phyloP scores from a whole-genome alignment of 805 yeast species.

The Saccharomyces cerevisiae region DNA sequence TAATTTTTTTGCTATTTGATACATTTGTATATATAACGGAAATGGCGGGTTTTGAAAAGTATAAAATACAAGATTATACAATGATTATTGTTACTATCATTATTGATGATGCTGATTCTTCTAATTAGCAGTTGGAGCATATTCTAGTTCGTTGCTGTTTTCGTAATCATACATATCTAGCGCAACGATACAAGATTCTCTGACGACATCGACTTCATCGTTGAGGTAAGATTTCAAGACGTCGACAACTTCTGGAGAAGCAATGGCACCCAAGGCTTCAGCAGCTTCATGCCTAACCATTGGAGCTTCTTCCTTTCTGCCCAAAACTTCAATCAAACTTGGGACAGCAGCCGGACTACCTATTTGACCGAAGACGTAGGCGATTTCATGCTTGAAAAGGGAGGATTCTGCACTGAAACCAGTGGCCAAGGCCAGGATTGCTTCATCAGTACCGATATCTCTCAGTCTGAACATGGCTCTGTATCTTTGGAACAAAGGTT shows the following conservation, averaged over 20 bases:
- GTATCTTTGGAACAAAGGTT: constrained; percentile 86
- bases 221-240: constrained; percentile 68
- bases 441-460: constrained; percentile 89
- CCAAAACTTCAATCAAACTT: constrained; percentile 70
- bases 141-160: constrained; percentile 73
- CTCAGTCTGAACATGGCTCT: constrained; percentile 97
- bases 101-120: not conserved
- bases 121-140: constrained; percentile 34
- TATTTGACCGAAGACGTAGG: constrained; percentile 95
- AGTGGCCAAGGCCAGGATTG: constrained; percentile 84
- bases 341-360: constrained; percentile 92
- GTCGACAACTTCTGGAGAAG: constrained; percentile 91
- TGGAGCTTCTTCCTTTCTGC: constrained; percentile 75
- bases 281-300: constrained; percentile 99
- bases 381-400: constrained; percentile 93
- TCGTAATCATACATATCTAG: constrained; percentile 97
- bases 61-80: not conserved
- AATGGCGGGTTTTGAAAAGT: not conserved
- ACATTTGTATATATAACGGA: not conserved
- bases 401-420: constrained; percentile 54
- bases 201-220: constrained; percentile 82
- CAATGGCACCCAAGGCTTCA: constrained; percentile 95
- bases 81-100: not conserved
- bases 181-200: constrained; percentile 95
- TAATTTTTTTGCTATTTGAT: not conserved